phyloP scores from a whole-genome alignment of 129 eudicot genomes.

The Logfia minima region DNA sequence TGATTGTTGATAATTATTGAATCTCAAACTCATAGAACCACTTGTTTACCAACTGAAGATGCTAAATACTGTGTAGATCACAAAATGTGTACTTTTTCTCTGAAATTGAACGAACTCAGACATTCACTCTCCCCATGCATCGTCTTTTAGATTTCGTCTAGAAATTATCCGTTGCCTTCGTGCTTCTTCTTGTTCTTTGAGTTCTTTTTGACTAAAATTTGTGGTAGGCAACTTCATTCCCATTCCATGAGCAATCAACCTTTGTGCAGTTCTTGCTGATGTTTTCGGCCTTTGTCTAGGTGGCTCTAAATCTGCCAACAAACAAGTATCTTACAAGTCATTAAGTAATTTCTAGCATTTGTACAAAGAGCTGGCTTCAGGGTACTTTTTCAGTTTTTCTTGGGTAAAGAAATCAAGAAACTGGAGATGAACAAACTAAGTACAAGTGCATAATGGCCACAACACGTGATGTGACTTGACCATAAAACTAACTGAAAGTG shows the following conservation, averaged over 20 bases:
- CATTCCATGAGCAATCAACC: constrained; percentile 86
- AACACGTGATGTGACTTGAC: neutral
- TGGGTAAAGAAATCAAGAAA: neutral
- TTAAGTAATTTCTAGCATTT: neutral
- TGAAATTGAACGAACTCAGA: neutral
- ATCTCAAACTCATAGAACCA: neutral
- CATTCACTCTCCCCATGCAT: constrained; percentile 88
- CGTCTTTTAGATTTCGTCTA: constrained; percentile 70
- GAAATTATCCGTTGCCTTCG: constrained; percentile 76
- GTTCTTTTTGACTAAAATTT: constrained; percentile 58
- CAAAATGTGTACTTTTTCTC: neutral
- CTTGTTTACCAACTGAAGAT: neutral
- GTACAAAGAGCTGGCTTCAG: neutral
- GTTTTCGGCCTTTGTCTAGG: constrained; percentile 84
- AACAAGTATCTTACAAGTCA: neutral
- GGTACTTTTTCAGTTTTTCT: neutral
- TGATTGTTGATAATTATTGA: neutral
- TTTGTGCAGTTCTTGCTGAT: constrained; percentile 89
- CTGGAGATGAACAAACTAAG: neutral
- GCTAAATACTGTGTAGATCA: neutral
- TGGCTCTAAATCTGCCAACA: constrained; percentile 77
- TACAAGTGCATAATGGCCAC: neutral
- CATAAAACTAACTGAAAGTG: neutral
- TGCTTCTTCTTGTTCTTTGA: constrained; percentile 77
- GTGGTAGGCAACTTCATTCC: constrained; percentile 77